Percentiles rank a stretch among this genome's conserved stretches.
Conservation (phyloP, 2,329 filamentous ascomycete genomes). For the Neofusicoccum parvum region DNA sequence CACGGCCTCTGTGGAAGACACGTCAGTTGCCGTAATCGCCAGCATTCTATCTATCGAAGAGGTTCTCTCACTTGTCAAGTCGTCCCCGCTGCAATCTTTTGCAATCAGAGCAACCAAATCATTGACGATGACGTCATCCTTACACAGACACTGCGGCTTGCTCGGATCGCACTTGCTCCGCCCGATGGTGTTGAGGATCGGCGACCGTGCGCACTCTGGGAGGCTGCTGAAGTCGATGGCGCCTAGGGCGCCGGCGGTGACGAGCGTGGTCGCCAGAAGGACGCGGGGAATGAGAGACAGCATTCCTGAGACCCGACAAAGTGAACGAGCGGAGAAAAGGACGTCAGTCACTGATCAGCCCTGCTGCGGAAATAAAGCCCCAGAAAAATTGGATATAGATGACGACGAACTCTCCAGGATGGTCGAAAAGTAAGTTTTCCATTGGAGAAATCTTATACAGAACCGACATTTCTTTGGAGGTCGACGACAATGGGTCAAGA, state of each 20-base stretch:
- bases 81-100: not conserved
- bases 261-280: not conserved
- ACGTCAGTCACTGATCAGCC: too few relatives aligned
- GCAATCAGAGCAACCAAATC: not conserved
- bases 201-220: conserved; percentile 14
- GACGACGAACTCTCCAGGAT: too few relatives aligned
- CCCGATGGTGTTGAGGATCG: conserved; percentile 17
- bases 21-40: not conserved
- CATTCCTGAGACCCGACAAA: conserved; percentile 7
- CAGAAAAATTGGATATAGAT: too few relatives aligned
- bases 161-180: conserved; percentile 17
- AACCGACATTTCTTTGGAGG: not conserved
- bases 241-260: not conserved
- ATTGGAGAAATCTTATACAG: not conserved
- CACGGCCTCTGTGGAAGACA: not conserved
- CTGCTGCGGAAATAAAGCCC: too few relatives aligned
- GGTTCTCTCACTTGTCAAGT: conserved; percentile 1
- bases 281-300: not conserved
- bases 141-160: conserved; percentile 19
- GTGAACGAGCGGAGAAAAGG: not conserved
- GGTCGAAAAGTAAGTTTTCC: too few relatives aligned
- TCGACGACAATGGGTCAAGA: not conserved
- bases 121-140: not conserved
- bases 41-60: not conserved
- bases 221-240: conserved; percentile 9